phyloP scores from a whole-genome alignment of 192 early-diverging fungal species.

The Geosiphon pyriformis region DNA sequence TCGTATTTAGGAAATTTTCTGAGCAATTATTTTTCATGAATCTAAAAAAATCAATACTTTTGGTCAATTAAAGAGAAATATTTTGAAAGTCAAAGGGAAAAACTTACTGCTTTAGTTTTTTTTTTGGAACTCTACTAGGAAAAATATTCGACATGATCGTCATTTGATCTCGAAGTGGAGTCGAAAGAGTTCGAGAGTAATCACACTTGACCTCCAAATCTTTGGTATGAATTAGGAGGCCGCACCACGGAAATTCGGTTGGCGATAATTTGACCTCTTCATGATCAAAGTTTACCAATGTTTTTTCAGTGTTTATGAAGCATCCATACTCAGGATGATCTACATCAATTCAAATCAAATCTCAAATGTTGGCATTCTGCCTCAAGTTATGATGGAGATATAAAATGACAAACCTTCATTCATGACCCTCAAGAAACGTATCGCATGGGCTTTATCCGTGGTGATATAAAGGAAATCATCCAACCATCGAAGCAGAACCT shows the following conservation, averaged over 20 bases:
- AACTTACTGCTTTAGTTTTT: too few relatives aligned
- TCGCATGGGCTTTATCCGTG: conserved; percentile 67
- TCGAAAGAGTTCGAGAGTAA: conserved; percentile 30
- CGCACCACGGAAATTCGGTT: conserved; percentile 77
- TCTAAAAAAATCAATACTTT: not conserved
- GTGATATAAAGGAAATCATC: not conserved
- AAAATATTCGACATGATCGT: too few relatives aligned
- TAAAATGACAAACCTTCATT: not conserved
- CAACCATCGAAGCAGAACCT: not conserved
- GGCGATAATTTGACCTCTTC: not conserved
- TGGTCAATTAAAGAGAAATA: too few relatives aligned
- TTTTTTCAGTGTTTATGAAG: conserved; percentile 68
- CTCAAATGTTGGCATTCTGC: too few relatives aligned
- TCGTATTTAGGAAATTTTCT: conserved; percentile 56
- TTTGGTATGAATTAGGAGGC: conserved; percentile 61
- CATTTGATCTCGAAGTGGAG: not conserved
- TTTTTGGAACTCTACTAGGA: too few relatives aligned
- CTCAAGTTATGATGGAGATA: too few relatives aligned
- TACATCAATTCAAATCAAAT: too few relatives aligned
- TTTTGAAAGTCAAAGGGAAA: not conserved
- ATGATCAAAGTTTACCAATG: conserved; percentile 70
- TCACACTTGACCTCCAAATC: conserved; percentile 66
- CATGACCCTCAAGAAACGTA: conserved; percentile 76
- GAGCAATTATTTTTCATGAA: conserved; percentile 45
- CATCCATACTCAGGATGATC: conserved; percentile 71